phyloP scores from a whole-genome alignment of 1,139 yeast genomes.

The Yamadazyma atmosphaerica region DNA sequence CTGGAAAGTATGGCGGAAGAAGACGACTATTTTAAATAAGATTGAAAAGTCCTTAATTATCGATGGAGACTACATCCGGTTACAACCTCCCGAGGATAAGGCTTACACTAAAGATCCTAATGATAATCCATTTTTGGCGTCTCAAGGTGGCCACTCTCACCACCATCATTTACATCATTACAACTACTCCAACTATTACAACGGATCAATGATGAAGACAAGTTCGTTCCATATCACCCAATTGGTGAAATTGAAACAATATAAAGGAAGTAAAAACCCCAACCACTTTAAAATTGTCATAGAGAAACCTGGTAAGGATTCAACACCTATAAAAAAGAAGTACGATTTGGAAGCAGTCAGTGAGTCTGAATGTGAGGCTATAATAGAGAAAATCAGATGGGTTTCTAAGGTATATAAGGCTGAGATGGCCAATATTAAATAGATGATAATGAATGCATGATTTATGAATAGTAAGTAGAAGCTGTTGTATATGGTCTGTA shows the following conservation, averaged over 20 bases:
- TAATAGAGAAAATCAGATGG: constrained; percentile 64
- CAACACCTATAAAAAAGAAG: constrained; percentile 50
- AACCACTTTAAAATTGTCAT: constrained; percentile 81
- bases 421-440: constrained; percentile 15
- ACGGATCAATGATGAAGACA: constrained; percentile 63
- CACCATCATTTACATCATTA: constrained; percentile 37
- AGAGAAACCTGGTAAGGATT: constrained; percentile 50
- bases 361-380: constrained; percentile 66
- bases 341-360: constrained; percentile 83
- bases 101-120: constrained; percentile 52
- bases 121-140: constrained; percentile 29
- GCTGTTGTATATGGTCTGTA: too few relatives aligned
- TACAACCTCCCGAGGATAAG: constrained; percentile 72
- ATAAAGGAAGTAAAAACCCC: constrained; percentile 63
- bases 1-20: constrained; percentile 85
- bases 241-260: constrained; percentile 73
- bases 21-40: constrained; percentile 77
- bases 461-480: background rate
- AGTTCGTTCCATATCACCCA: constrained; percentile 86
- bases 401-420: constrained; percentile 47
- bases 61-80: constrained; percentile 91
- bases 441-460: constrained; percentile 2
- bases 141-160: constrained; percentile 17
- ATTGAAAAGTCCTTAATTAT: constrained; percentile 84
- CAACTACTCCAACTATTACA: constrained; percentile 56